Percentiles rank a stretch among this genome's conserved stretches.
Conservation (phyloP, 306 rosid species). For the Macrotyloma uniflorum region DNA sequence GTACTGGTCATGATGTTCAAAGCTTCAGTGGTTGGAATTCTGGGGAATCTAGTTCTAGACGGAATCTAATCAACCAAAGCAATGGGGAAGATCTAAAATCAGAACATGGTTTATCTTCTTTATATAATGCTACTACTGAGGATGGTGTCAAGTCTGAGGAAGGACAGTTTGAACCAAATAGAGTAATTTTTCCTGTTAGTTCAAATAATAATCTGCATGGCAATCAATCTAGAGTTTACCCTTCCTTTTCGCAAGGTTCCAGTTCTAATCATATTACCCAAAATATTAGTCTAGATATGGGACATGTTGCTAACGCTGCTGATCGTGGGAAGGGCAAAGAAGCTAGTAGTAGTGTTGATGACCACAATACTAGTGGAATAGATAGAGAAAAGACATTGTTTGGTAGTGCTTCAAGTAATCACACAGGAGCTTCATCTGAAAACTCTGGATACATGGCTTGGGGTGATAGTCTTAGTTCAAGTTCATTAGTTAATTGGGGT, state of each 20-base stretch:
- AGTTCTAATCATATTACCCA: slow-evolving; percentile 55
- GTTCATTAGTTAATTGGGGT: slow-evolving; percentile 76
- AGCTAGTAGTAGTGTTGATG: slow-evolving; percentile 45
- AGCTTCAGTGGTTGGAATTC: slow-evolving; percentile 57
- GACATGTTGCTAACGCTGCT: slow-evolving; percentile 41
- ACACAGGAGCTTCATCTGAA: slow-evolving; percentile 62
- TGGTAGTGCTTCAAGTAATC: slow-evolving; percentile 51
- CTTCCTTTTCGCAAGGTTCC: slow-evolving; percentile 68
- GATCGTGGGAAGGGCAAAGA: slow-evolving; percentile 56
- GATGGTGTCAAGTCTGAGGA: slow-evolving; percentile 57
- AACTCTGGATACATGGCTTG: slow-evolving; percentile 56
- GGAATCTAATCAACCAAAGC: slow-evolving; percentile 53
- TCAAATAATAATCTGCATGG: slow-evolving; percentile 45
- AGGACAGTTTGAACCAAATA: slow-evolving; percentile 51
- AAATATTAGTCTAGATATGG: slow-evolving; percentile 50
- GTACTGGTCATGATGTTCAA: slow-evolving; percentile 49
- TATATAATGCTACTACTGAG: slow-evolving; percentile 48
- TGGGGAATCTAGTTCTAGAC: slow-evolving; percentile 65
- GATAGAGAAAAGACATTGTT: slow-evolving; percentile 52
- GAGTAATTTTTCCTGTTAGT: slow-evolving; percentile 53
- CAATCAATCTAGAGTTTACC: slow-evolving; percentile 58
- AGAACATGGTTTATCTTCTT: slow-evolving; percentile 59
- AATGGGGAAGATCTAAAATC: slow-evolving; percentile 57
- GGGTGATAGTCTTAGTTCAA: slow-evolving; percentile 52
- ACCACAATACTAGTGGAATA: slow-evolving; percentile 47